Base-by-base conservation (phyloP, 1,284 basidiomycete genomes). In the Athelia psychrophila region DNA sequence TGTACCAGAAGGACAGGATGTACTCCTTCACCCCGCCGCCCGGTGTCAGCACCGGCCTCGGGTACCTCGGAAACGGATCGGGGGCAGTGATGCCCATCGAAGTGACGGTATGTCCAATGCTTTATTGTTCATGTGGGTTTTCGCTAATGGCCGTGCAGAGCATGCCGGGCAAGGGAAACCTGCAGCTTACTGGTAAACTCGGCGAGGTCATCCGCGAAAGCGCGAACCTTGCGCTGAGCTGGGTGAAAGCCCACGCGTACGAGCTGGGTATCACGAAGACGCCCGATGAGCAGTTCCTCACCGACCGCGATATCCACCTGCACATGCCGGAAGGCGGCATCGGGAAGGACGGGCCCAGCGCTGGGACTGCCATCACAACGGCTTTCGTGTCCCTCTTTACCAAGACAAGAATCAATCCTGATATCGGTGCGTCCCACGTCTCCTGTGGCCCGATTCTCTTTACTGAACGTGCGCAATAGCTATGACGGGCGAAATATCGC, bases 41-140 rank as follows among this genome's bases (percentile, higher is more conserved):
- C 1, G 96, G 96, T 52, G 96, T 98, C 23, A 92, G 88, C 58
- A 96, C 93, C 4, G 96, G 96, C 25, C 75, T 99, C 2, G 96
- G 96, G 5, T 98, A 98, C 70, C 78, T 97, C 20, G 95, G 95
- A 15, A 98, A 98, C 69, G 96, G 96, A 0, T 93, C 91, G 10
- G 96, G 96, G 22, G 91, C 93, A 22, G 90, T 98, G 50, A 97
- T 98, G 95, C 95, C 96, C 16, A 88, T 99, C 52, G 96, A 99
- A 73, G 92, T 91, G 47, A 89, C 88, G 58, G 91, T 94, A 54
- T 61, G 86, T 78, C 25, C 18, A 22, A 23, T 45, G 30, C 18
- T 47, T 36, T 48, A n/a, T 10, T 22, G 6, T 8, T 4, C 15
- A 9, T 18, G 8, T 44, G 22, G 16, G 6, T 36, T 33, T 47